Evolutionary conservation across 2,329 filamentous ascomycete species (phyloP), one percentile per base, ranked within the genome.

Genomic region (Conoideocrella luteorostrata): DNA sequence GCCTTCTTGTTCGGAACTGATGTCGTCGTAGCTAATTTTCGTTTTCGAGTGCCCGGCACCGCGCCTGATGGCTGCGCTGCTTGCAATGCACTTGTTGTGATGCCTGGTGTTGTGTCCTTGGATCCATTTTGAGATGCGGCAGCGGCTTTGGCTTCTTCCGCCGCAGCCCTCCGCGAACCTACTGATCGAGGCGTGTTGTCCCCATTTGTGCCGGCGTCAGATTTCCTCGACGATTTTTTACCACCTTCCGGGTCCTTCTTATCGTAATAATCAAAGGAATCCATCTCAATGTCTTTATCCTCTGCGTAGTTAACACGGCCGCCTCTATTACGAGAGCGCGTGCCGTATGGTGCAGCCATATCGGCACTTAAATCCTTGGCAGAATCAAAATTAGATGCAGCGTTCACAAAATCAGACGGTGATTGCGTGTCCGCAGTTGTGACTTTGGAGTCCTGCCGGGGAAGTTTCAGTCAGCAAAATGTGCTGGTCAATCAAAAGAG

Each of bases 241-340:
- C 69, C 56, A 23, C 45, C 46, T 48, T 79, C 75, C 44, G 69
- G 69, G 13, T 79, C 74, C 53, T 78, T 74, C 57, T 73, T 71
- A 53, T 76, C 67, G 58, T 74, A 69, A 61, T 75, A 77, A 57
- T 96, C 91, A 62, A 89, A 88, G 61, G 75, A 67, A 47, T 97
- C 93, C 65, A 87, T 81, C 57, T 97, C 91, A 54, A 90, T 74
- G 64, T 96, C 91, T 67, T 79, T 86, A 66, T 91, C 87, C 68
- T 98, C 93, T 40, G 93, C 91, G 66, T 98, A 98, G 67, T 98
- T 98, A 52, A 85, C 82, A 54, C 93, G 86, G 57, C 86, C 85
- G 46, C 79, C 83, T 58, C 90, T 84, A 66, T 95, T 95, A 63
- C 93, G 86, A 55, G 90, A 96, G 57, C 90, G 85, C 62, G 93